Conservation (phyloP, 1,284 basidiomycete genomes). For the Meira nashicola region DNA sequence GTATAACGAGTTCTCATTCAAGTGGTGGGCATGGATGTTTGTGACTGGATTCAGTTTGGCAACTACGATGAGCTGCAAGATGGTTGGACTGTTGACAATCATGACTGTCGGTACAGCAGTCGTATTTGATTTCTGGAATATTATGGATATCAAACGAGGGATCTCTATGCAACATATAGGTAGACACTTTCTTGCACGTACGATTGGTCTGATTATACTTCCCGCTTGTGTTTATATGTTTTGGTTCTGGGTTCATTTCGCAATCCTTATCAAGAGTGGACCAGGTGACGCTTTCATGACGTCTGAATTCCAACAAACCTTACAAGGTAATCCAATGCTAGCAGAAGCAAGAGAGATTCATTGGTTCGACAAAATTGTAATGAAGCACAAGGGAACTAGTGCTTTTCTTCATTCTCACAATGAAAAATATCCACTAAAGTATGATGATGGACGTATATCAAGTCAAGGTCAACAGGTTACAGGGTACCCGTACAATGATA, state of each 20-base stretch:
- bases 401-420: constrained; percentile 88
- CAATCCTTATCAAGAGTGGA: constrained; percentile 81
- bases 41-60: constrained; percentile 89
- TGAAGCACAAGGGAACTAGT: constrained; percentile 88
- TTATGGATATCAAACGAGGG: constrained; percentile 80
- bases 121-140: constrained; percentile 86
- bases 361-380: constrained; percentile 81
- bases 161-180: constrained; percentile 72
- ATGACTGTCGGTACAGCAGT: constrained; percentile 84
- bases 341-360: constrained; percentile 75
- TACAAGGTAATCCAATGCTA: constrained; percentile 84
- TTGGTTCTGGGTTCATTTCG: constrained; percentile 95
- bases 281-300: constrained; percentile 96
- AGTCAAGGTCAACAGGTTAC: constrained; percentile 98
- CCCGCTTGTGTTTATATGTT: constrained; percentile 86
- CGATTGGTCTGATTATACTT: constrained; percentile 77
- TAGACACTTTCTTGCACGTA: constrained; percentile 81
- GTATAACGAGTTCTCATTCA: constrained; percentile 59
- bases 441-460: constrained; percentile 92
- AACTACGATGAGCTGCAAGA: constrained; percentile 94
- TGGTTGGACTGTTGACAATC: constrained; percentile 93
- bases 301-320: constrained; percentile 93
- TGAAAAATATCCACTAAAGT: constrained; percentile 84
- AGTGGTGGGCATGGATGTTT: constrained; percentile 92
- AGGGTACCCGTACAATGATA: constrained; percentile 86